Conservation (phyloP, 2,329 filamentous ascomycete genomes). For the Thielaviopsis ethacetica region DNA sequence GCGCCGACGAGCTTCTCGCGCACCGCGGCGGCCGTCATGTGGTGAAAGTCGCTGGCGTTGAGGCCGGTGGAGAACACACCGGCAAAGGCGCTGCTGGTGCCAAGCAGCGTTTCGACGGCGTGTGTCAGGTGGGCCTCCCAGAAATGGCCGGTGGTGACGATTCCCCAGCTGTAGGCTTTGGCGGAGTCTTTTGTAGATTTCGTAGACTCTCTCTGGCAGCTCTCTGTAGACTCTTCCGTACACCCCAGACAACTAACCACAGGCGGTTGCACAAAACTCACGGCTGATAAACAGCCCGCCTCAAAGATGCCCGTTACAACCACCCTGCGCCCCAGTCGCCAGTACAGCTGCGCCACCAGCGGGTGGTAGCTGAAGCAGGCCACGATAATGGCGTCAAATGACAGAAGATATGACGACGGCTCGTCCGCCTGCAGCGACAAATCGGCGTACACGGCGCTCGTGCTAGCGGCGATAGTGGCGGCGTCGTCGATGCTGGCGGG, state of each 20-base stretch:
- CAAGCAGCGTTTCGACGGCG: conserved; percentile 50
- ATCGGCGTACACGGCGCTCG: conserved; percentile 41
- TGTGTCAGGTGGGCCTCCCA: conserved; percentile 60
- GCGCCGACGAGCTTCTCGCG: conserved; percentile 50
- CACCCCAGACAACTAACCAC: neutral
- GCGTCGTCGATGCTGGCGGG: conserved; percentile 67
- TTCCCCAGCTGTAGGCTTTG: conserved; percentile 64
- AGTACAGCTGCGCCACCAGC: conserved; percentile 45
- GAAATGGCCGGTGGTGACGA: conserved; percentile 72
- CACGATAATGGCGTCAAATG: conserved; percentile 62
- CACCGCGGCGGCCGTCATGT: conserved; percentile 48
- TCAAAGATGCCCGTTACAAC: conserved; percentile 76
- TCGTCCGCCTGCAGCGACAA: too few relatives aligned
- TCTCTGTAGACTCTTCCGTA: too few relatives aligned
- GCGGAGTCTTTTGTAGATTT: too few relatives aligned
- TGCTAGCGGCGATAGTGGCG: conserved; percentile 47
- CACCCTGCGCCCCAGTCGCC: conserved; percentile 18
- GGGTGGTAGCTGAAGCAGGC: conserved; percentile 82
- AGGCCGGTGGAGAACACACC: conserved; percentile 73
- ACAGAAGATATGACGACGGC: neutral
- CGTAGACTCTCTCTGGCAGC: too few relatives aligned
- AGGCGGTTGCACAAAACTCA: conserved; percentile 28
- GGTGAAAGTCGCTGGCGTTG: conserved; percentile 64
- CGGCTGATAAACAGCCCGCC: conserved; percentile 50
- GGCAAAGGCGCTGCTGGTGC: conserved; percentile 44